A percentile compares a stretch with the other conserved stretches of the same genome.
Evolutionary conservation across 2,329 filamentous ascomycete species (phyloP).

Genomic region (Diaporthe sp.): DNA sequence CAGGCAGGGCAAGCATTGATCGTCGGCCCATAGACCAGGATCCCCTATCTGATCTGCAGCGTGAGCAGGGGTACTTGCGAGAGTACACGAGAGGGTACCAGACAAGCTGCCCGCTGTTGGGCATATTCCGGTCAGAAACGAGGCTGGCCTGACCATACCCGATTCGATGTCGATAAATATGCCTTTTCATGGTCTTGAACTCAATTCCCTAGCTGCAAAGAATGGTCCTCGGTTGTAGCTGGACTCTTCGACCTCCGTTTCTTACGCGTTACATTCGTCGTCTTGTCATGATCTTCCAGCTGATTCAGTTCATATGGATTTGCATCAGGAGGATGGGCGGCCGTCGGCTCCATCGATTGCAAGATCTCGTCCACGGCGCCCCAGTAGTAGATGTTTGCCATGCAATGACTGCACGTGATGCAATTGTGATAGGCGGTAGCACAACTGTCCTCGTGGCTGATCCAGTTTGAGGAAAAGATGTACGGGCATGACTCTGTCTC

Average conservation of each 20-base stretch:
- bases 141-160: neutral
- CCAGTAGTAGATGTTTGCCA: slow-evolving; percentile 27
- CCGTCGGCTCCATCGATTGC: neutral
- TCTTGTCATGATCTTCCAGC: neutral
- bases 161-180: neutral
- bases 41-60: slow-evolving; percentile 6
- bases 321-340: neutral
- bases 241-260: neutral
- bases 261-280: neutral
- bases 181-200: neutral
- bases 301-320: slow-evolving; percentile 12
- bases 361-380: neutral
- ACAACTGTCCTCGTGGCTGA: slow-evolving; percentile 28
- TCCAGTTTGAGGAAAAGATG: slow-evolving; percentile 14
- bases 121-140: neutral
- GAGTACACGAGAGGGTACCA: neutral
- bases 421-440: slow-evolving; percentile 21
- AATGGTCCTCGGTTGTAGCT: neutral
- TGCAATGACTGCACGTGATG: slow-evolving; percentile 26
- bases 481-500: slow-evolving; percentile 23
- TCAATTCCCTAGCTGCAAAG: neutral
- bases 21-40: neutral
- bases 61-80: neutral
- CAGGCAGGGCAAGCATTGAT: neutral
- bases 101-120: neutral